These are phyloP conservation scores for Fusarium siculi DNA, from an alignment of 2,329 filamentous ascomycete genomes.

Conservation along the genomic window DNA sequence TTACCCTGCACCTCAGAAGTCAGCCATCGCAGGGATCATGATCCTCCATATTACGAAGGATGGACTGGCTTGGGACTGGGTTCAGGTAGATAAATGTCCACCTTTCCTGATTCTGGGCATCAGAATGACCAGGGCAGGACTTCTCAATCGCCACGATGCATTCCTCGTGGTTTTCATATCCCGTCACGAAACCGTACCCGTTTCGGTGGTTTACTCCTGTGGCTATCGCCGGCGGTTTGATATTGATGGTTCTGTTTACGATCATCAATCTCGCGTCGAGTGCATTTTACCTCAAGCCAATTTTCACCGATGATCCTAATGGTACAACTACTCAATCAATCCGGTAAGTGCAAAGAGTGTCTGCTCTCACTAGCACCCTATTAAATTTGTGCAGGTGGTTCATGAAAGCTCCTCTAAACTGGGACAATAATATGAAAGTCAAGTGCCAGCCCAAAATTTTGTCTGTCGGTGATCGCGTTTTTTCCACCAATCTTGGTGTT, in stretches of 20 bases:
- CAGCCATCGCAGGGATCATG: neutral
- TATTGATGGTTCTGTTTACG: constrained; percentile 1
- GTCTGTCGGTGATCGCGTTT: constrained; percentile 25
- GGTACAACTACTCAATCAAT: neutral
- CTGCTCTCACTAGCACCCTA: neutral
- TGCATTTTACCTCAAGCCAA: constrained; percentile 14
- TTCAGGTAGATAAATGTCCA: neutral
- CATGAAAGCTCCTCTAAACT: constrained; percentile 22
- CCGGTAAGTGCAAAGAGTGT: neutral
- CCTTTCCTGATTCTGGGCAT: neutral
- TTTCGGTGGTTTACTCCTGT: constrained; percentile 29
- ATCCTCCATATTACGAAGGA: neutral
- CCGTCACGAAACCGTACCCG: constrained; percentile 14
- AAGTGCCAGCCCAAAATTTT: constrained; percentile 22
- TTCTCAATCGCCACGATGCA: neutral
- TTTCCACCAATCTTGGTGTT: constrained; percentile 2
- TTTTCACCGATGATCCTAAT: constrained; percentile 23
- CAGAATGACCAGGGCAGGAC: too few species aligned
- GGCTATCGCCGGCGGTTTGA: neutral
- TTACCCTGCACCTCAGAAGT: neutral
- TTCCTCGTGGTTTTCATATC: constrained; percentile 26
- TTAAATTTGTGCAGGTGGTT: neutral
- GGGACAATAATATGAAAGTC: constrained; percentile 5
- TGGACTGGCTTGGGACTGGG: neutral
- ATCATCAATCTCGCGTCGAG: constrained; percentile 27